Evolutionary conservation across 805 yeast genomes (phyloP).

Genomic region (Ogataea neopini): DNA sequence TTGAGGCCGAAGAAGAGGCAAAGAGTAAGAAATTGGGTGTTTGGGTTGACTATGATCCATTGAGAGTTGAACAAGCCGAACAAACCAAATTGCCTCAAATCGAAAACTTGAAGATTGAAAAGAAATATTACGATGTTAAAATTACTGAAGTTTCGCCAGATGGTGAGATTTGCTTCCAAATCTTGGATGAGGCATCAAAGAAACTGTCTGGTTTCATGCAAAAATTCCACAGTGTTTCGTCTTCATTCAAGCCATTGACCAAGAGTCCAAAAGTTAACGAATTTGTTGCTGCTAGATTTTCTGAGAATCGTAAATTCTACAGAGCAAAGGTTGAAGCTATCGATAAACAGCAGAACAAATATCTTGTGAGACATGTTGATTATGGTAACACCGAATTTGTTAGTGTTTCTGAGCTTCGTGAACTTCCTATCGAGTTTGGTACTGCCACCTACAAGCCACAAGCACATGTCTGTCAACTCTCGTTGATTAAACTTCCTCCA

Average conservation of each 20-base stretch:
- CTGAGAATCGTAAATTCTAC: constrained; percentile 54
- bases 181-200: constrained; percentile 39
- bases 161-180: constrained; percentile 50
- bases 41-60: constrained; percentile 63
- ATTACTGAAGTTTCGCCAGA: constrained; percentile 47
- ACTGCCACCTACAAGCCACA: constrained; percentile 46
- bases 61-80: constrained; percentile 6
- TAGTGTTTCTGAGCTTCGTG: constrained; percentile 45
- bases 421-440: constrained; percentile 53
- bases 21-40: constrained; percentile 54
- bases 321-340: constrained; percentile 54
- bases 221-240: constrained; percentile 42
- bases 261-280: constrained; percentile 54
- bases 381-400: constrained; percentile 57
- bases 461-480: constrained; percentile 55
- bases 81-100: constrained; percentile 13
- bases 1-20: constrained; percentile 65
- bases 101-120: constrained; percentile 30
- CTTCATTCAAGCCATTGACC: constrained; percentile 38
- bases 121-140: constrained; percentile 50
- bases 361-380: constrained; percentile 59
- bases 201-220: constrained; percentile 47
- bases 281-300: constrained; percentile 52
- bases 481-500: constrained; percentile 60
- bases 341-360: constrained; percentile 45